Evolutionary conservation across 352 stramenopile species (phyloP).

Genomic region (Phytopythium vexans): DNA sequence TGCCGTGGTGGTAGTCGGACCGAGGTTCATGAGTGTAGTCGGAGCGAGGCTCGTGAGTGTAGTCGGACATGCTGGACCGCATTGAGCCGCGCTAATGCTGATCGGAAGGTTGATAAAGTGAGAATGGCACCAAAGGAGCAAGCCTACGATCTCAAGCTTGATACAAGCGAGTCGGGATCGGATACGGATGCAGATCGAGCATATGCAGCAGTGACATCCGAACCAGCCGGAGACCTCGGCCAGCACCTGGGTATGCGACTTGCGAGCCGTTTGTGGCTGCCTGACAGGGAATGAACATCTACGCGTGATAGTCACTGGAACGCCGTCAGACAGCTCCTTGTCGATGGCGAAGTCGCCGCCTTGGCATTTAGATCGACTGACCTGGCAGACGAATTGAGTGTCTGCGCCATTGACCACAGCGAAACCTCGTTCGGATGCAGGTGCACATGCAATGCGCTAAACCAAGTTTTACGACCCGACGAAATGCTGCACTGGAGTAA

Average conservation of each 20-base stretch:
- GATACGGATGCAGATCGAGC: not conserved
- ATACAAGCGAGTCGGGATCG: constrained; percentile 2
- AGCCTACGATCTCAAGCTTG: no score
- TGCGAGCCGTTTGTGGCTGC: not conserved
- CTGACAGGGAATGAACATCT: not conserved
- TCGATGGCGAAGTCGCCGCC: not conserved
- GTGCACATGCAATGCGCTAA: no score
- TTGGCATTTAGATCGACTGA: no score
- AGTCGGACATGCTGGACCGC: constrained; percentile 6
- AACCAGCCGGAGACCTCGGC: constrained; percentile 1
- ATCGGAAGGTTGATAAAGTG: constrained; percentile 1
- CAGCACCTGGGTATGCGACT: constrained; percentile 6
- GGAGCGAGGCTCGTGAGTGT: not conserved
- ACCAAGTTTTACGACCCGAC: no score
- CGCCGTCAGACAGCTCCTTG: no score
- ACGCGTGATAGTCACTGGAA: not conserved
- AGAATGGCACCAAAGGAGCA: not conserved
- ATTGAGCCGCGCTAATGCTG: not conserved
- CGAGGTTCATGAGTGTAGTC: no score
- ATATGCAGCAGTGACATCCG: constrained; percentile 3
- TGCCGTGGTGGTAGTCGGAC: no score
- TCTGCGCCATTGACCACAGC: no score
- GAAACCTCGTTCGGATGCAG: no score
- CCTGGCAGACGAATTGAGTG: no score
- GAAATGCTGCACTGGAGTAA: no score